Conservation (phyloP, 2,329 filamentous ascomycete species). For the Penicillium sumatraense region DNA sequence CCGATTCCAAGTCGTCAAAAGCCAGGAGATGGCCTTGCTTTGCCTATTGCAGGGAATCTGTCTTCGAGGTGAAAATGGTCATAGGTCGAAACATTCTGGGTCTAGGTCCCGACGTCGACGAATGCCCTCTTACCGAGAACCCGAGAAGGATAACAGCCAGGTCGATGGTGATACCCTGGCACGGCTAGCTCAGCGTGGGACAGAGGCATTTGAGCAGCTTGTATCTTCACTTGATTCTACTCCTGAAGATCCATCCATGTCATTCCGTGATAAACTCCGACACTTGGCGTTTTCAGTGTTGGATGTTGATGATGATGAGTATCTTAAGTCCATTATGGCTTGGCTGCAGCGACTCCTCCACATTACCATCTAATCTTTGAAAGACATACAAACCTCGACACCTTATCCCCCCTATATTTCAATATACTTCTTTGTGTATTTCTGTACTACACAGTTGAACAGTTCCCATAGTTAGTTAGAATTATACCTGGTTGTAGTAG, state of each 20-base stretch:
- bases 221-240: conserved; percentile 29
- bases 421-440: not conserved
- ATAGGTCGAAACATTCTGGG: not conserved
- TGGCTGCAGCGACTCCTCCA: conserved; percentile 12
- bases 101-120: not conserved
- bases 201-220: conserved; percentile 34
- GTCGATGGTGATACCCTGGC: conserved; percentile 70
- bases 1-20: conserved; percentile 69
- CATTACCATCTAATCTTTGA: not conserved
- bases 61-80: conserved; percentile 43
- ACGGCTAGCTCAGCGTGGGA: conserved; percentile 55
- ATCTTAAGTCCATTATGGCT: conserved; percentile 4
- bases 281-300: not conserved
- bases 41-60: conserved; percentile 74
- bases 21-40: conserved; percentile 69
- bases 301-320: conserved; percentile 2
- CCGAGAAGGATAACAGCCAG: conserved; percentile 56
- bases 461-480: not conserved
- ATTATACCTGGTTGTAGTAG: no score
- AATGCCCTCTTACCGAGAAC: not conserved
- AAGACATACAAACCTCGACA: no score
- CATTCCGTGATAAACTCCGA: not conserved
- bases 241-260: not conserved
- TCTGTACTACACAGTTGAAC: not conserved
- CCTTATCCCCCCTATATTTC: not conserved